Percentiles rank a stretch among this genome's conserved stretches.
Conservation (phyloP, 148 eudicot species). For the Rhododendron vialii region DNA sequence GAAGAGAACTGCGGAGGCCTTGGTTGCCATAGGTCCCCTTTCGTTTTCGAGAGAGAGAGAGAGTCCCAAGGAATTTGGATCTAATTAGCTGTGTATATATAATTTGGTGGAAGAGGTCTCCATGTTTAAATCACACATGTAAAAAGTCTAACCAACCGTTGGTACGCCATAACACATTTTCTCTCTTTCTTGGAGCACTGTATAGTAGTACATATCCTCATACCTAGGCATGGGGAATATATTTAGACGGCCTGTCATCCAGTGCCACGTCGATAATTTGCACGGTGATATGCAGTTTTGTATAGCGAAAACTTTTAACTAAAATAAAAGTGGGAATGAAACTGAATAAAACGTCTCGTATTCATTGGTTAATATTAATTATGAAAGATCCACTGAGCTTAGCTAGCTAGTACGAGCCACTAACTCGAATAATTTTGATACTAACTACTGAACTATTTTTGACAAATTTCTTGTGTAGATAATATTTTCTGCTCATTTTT, state of each 20-base stretch:
- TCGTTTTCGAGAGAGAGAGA: neutral
- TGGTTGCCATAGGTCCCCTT: neutral
- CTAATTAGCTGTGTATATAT: neutral
- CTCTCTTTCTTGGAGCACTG: neutral
- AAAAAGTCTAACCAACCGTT: constrained; percentile 3
- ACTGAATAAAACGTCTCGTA: neutral
- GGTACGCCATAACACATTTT: neutral
- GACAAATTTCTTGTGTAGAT: neutral
- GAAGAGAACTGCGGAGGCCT: neutral
- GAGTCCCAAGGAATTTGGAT: neutral
- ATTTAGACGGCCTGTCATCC: neutral
- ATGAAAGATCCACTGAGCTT: neutral
- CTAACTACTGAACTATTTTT: neutral
- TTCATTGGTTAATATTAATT: neutral
- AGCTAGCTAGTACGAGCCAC: neutral
- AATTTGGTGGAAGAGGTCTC: neutral
- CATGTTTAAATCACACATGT: neutral
- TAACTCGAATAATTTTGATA: neutral
- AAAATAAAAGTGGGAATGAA: neutral
- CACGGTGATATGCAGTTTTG: neutral
- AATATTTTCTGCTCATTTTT: neutral
- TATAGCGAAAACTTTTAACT: neutral
- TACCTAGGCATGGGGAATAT: neutral
- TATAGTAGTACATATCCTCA: neutral
- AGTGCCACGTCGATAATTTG: neutral